Evolutionary conservation across 805 yeast genomes (phyloP).

Genomic region (Martiniozyma abietophila): DNA sequence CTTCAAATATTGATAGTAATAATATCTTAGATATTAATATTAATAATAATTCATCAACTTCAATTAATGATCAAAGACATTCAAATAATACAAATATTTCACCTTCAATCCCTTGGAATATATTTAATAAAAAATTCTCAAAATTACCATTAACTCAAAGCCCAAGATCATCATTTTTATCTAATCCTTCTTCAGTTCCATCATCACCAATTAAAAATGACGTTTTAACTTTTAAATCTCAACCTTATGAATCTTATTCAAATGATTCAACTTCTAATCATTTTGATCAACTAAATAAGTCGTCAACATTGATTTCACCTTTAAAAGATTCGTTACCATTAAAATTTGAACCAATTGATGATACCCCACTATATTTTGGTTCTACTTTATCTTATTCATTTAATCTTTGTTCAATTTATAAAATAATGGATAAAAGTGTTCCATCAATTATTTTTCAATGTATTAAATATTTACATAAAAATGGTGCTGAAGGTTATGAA

Average conservation of each 20-base stretch:
- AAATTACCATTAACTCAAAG: conserved; percentile 36
- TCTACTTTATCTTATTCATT: conserved; percentile 46
- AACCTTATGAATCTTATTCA: conserved; percentile 24
- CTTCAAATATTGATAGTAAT: too few relatives aligned
- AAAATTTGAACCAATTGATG: conserved; percentile 14
- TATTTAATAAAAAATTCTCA: conserved; percentile 3
- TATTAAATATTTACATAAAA: conserved; percentile 51
- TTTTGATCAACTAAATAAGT: conserved; percentile 1
- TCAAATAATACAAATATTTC: conserved; percentile 7
- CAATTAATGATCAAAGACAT: conserved; percentile 7
- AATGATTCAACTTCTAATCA: neutral
- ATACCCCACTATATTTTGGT: conserved; percentile 42
- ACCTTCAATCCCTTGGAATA: conserved; percentile 3
- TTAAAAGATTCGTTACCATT: too few relatives aligned
- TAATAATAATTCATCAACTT: conserved; percentile 1
- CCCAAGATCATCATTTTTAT: conserved; percentile 53
- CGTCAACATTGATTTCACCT: too few relatives aligned
- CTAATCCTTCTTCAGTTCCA: conserved; percentile 26
- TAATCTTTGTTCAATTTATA: conserved; percentile 39
- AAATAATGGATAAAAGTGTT: conserved; percentile 33
- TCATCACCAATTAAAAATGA: conserved; percentile 10
- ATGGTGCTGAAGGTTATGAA: conserved; percentile 73
- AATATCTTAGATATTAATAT: too few relatives aligned
- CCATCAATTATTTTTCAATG: conserved; percentile 79
- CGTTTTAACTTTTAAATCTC: conserved; percentile 25